Evolutionary conservation across 495 filamentous ascomycete species (phyloP).

Genomic region (Penicillium cinerascens): DNA sequence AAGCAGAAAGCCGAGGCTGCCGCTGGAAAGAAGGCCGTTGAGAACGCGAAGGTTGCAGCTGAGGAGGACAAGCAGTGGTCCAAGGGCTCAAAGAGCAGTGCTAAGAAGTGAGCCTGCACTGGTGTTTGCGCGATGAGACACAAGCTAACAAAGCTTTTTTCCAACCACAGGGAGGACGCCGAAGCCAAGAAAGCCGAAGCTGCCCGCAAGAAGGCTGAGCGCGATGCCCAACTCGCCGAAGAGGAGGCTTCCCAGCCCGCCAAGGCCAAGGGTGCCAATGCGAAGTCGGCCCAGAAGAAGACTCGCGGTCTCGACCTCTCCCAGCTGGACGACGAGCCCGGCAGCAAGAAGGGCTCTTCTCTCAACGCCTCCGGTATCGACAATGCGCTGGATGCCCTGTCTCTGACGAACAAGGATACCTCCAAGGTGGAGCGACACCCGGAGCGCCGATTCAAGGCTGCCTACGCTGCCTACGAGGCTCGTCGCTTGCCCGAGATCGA

Average conservation of each 20-base stretch:
- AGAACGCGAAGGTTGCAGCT: slow-evolving; percentile 61
- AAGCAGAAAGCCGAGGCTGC: slow-evolving; percentile 83
- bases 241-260: slow-evolving; percentile 67
- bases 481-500: slow-evolving; percentile 81
- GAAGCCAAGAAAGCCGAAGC: slow-evolving; percentile 82
- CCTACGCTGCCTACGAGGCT: slow-evolving; percentile 83
- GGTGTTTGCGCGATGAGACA: not conserved
- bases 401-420: slow-evolving; percentile 51
- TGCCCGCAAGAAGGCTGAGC: slow-evolving; percentile 84
- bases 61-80: slow-evolving; percentile 76
- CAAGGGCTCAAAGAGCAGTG: slow-evolving; percentile 75
- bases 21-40: slow-evolving; percentile 67
- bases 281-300: slow-evolving; percentile 67
- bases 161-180: slow-evolving; percentile 64
- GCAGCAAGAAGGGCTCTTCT: slow-evolving; percentile 43
- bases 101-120: slow-evolving; percentile 68
- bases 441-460: slow-evolving; percentile 80
- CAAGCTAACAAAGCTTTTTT: slow-evolving; percentile 13
- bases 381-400: slow-evolving; percentile 81
- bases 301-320: slow-evolving; percentile 61
- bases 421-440: slow-evolving; percentile 81
- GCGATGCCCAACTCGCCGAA: slow-evolving; percentile 73
- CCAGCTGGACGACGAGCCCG: slow-evolving; percentile 57
- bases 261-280: slow-evolving; percentile 56
- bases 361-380: slow-evolving; percentile 85